Evolutionary conservation across 345 rosid species (phyloP).

Genomic region (Eucalyptus brandiana): DNA sequence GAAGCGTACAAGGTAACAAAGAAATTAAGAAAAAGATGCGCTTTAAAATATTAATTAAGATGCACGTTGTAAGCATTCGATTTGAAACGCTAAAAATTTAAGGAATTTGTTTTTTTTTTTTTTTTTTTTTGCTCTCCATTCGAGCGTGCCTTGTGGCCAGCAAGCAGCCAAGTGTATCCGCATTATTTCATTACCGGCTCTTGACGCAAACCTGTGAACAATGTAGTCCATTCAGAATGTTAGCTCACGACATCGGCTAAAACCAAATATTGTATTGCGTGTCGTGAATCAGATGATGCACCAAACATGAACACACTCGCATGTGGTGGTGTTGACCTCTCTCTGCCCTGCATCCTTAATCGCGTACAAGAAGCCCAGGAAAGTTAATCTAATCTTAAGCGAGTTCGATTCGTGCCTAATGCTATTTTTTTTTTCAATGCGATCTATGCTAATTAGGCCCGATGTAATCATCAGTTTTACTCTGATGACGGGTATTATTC

Average conservation of each 20-base stretch:
- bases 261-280: not conserved
- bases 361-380: not conserved
- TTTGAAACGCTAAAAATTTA: not conserved
- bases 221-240: not conserved
- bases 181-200: not conserved
- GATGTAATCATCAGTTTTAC: not conserved
- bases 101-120: too few species aligned
- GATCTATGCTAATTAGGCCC: not conserved
- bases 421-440: not conserved
- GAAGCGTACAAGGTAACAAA: not conserved
- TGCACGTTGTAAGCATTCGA: not conserved
- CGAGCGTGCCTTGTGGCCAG: not conserved
- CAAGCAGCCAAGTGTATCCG: not conserved
- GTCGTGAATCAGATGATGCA: not conserved
- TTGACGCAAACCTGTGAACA: not conserved
- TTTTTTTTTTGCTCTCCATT: not conserved
- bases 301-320: not conserved
- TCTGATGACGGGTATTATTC: not conserved
- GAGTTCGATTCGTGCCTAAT: not conserved
- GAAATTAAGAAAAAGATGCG: not conserved
- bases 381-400: not conserved
- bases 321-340: not conserved
- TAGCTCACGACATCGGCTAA: not conserved
- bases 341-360: not conserved
- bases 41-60: not conserved